Evolutionary conservation across 768 basidiomycete genomes (phyloP).

Genomic region (Saitozyma podzolica): DNA sequence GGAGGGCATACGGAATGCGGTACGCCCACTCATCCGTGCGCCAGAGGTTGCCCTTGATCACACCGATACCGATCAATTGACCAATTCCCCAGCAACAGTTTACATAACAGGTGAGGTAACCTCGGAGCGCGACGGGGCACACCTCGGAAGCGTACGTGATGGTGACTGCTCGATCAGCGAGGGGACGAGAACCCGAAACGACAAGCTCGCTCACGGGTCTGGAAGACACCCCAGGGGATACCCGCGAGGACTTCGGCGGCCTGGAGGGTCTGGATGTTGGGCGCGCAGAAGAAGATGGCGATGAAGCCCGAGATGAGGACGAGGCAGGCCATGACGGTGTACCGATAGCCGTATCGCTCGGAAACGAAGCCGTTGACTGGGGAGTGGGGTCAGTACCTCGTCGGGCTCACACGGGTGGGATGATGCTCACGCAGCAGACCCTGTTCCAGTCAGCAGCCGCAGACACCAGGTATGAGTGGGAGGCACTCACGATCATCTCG

Average conservation of each 20-base stretch:
- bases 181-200: not conserved
- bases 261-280: constrained; percentile 26
- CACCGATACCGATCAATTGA: constrained; percentile 45
- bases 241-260: constrained; percentile 45
- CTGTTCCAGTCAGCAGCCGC: not conserved
- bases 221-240: constrained; percentile 52
- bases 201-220: constrained; percentile 1
- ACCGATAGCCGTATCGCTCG: constrained; percentile 52
- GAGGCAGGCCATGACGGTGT: constrained; percentile 46
- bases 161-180: constrained; percentile 18
- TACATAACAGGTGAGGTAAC: constrained; percentile 45
- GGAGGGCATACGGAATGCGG: constrained; percentile 24
- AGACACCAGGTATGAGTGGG: not conserved
- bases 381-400: not conserved
- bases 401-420: no score
- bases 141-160: constrained; percentile 50
- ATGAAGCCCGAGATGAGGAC: constrained; percentile 32
- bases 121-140: constrained; percentile 44
- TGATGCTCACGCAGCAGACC: no score
- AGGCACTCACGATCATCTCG: constrained; percentile 31
- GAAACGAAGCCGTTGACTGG: constrained; percentile 48
- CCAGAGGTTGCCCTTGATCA: constrained; percentile 32
- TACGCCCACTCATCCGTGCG: constrained; percentile 34
- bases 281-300: constrained; percentile 39
- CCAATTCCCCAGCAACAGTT: constrained; percentile 53